phyloP scores from a whole-genome alignment of 192 early-diverging fungal species.

The Podila clonocystis region DNA sequence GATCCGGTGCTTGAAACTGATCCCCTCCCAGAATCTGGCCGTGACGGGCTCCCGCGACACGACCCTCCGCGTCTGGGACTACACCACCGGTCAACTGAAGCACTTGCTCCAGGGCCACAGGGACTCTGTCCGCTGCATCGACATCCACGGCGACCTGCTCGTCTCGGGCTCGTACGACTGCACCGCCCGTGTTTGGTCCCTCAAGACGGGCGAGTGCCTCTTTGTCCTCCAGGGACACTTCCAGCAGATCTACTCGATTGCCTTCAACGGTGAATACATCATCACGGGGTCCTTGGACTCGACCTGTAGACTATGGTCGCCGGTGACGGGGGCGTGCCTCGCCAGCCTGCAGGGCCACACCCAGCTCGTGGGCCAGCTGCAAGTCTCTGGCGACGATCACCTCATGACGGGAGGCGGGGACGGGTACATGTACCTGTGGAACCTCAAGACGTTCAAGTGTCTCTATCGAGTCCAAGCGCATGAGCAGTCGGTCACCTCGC shows the following conservation, averaged over 20 bases:
- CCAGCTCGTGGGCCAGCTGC: slow-evolving; percentile 93
- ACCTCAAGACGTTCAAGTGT: slow-evolving; percentile 68
- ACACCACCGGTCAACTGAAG: slow-evolving; percentile 71
- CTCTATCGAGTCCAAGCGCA: slow-evolving; percentile 72
- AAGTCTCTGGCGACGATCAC: slow-evolving; percentile 76
- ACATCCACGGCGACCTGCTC: slow-evolving; percentile 82
- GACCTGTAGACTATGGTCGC: slow-evolving; percentile 92
- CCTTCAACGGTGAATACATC: slow-evolving; percentile 83
- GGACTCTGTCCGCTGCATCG: slow-evolving; percentile 91
- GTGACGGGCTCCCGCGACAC: slow-evolving; percentile 95
- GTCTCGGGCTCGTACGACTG: slow-evolving; percentile 95
- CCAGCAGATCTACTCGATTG: slow-evolving; percentile 96
- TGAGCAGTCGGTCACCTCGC: slow-evolving; percentile 93
- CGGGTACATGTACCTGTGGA: slow-evolving; percentile 92
- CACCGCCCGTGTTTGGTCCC: slow-evolving; percentile 93
- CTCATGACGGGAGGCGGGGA: slow-evolving; percentile 96
- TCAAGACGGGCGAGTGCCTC: slow-evolving; percentile 73
- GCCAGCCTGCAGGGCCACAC: slow-evolving; percentile 90
- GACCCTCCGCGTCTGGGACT: slow-evolving; percentile 92
- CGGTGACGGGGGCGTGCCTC: slow-evolving; percentile 78
- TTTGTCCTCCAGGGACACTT: slow-evolving; percentile 87
- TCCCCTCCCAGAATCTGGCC: slow-evolving; percentile 55
- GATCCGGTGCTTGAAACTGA: slow-evolving; percentile 93
- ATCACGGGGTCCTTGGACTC: slow-evolving; percentile 94
- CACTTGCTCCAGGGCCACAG: slow-evolving; percentile 89